A percentile compares a stretch with the other conserved stretches of the same genome.
phyloP scores from a whole-genome alignment of 768 basidiomycete genomes.

The Lentinula sp. region DNA sequence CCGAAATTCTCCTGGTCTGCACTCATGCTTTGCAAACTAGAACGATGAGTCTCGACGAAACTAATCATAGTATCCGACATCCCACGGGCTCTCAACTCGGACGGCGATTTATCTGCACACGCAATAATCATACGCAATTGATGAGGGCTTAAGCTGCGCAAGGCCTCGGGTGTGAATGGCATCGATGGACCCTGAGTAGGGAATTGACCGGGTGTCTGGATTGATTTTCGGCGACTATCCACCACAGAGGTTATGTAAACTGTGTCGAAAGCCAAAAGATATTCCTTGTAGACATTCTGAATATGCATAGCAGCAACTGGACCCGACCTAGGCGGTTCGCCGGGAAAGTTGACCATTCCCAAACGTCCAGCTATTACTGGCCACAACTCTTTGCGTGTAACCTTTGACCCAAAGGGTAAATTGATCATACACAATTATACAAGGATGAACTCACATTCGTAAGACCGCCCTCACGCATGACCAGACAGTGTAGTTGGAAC shows the following conservation, averaged over 20 bases:
- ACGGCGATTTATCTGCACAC: conserved; percentile 37
- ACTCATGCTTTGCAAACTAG: conserved; percentile 33
- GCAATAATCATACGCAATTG: conserved; percentile 39
- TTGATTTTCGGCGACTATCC: conserved; percentile 22
- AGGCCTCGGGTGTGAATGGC: conserved; percentile 1
- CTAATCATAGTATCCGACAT: conserved; percentile 45
- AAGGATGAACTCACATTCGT: conserved; percentile 31
- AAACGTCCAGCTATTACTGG: conserved; percentile 60
- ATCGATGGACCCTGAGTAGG: background rate
- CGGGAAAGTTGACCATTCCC: conserved; percentile 62
- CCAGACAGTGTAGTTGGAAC: conserved; percentile 49
- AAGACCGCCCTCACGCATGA: conserved; percentile 53
- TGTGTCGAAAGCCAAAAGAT: conserved; percentile 50
- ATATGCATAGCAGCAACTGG: conserved; percentile 59
- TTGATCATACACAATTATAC: background rate
- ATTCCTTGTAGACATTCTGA: conserved; percentile 54
- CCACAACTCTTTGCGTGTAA: conserved; percentile 55
- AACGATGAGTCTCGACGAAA: conserved; percentile 52
- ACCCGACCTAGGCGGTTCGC: conserved; percentile 57
- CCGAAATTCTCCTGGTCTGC: conserved; percentile 33
- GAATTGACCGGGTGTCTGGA: conserved; percentile 7
- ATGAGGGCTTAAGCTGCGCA: conserved; percentile 14
- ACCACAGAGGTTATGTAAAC: conserved; percentile 42
- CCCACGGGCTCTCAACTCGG: conserved; percentile 48
- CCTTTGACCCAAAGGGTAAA: conserved; percentile 26